Evolutionary conservation across 768 basidiomycete genomes (phyloP).

Genomic region (Hortiboletus flavorubellus): DNA sequence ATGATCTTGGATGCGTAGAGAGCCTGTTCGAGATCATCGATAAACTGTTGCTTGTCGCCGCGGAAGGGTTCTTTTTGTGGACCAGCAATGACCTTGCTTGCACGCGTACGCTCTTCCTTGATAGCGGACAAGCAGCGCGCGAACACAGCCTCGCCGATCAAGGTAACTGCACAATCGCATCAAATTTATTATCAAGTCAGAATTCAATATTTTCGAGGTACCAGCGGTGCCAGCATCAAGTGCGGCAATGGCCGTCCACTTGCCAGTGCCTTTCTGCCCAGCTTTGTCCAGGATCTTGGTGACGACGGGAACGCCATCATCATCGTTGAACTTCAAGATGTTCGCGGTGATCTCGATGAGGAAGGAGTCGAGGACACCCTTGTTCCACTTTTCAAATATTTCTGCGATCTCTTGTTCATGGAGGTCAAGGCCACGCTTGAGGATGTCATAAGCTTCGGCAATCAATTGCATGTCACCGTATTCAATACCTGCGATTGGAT

Average conservation of each 20-base stretch:
- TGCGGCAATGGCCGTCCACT: conserved; percentile 98
- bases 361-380: conserved; percentile 99
- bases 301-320: conserved; percentile 88
- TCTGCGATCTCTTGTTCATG: conserved; percentile 86
- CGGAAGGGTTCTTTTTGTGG: conserved; percentile 92
- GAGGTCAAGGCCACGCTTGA: conserved; percentile 92
- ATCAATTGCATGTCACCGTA: conserved; percentile 99
- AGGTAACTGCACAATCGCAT: conserved; percentile 62
- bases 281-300: conserved; percentile 94
- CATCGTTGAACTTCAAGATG: conserved; percentile 96
- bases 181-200: conserved; percentile 7
- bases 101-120: conserved; percentile 93
- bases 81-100: conserved; percentile 86
- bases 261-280: conserved; percentile 99
- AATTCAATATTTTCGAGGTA: conserved; percentile 33
- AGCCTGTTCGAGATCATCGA: conserved; percentile 98
- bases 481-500: conserved; percentile 75
- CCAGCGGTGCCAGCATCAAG: conserved; percentile 89
- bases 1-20: conserved; percentile 99
- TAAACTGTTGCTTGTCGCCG: conserved; percentile 98
- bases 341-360: conserved; percentile 97
- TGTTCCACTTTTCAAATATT: conserved; percentile 96
- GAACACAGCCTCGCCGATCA: conserved; percentile 99
- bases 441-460: conserved; percentile 97
- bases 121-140: conserved; percentile 96